phyloP scores from a whole-genome alignment of 2,329 filamentous ascomycete species.

The Metarhizium robertsii region DNA sequence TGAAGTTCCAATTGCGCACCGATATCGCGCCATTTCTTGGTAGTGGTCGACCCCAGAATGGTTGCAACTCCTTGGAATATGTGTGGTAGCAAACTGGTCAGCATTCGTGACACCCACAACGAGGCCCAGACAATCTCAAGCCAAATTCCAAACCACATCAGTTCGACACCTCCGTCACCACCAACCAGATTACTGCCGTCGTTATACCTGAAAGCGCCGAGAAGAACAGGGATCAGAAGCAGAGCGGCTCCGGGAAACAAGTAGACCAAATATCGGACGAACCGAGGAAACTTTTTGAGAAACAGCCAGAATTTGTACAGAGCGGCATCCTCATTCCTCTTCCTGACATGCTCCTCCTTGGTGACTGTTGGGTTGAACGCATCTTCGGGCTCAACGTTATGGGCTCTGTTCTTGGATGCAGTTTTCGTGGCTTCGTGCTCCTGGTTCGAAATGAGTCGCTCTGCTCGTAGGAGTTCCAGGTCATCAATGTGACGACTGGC shows the following conservation, averaged over 20 bases:
- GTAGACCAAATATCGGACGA: slow-evolving; percentile 39
- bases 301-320: slow-evolving; percentile 33
- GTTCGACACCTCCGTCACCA: slow-evolving; percentile 61
- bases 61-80: slow-evolving; percentile 48
- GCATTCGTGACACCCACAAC: slow-evolving; percentile 64
- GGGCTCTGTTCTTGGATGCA: slow-evolving; percentile 21
- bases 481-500: slow-evolving; percentile 35
- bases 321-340: slow-evolving; percentile 22
- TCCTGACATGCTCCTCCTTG: slow-evolving; percentile 19
- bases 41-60: slow-evolving; percentile 70
- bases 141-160: slow-evolving; percentile 94
- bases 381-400: slow-evolving; percentile 31
- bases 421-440: slow-evolving; percentile 22
- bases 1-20: slow-evolving; percentile 79
- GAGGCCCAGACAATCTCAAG: slow-evolving; percentile 88
- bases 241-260: slow-evolving; percentile 34
- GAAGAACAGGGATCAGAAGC: slow-evolving; percentile 36
- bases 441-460: slow-evolving; percentile 35
- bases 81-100: slow-evolving; percentile 40
- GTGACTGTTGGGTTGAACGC: slow-evolving; percentile 31
- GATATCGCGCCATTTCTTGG: slow-evolving; percentile 89
- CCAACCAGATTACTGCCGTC: slow-evolving; percentile 38
- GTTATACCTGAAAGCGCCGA: slow-evolving; percentile 31
- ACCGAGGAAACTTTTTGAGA: slow-evolving; percentile 39
- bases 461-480: slow-evolving; percentile 38